Conservation (phyloP, 371 early-diverging fungal genomes). For the Mortierella sp. region DNA sequence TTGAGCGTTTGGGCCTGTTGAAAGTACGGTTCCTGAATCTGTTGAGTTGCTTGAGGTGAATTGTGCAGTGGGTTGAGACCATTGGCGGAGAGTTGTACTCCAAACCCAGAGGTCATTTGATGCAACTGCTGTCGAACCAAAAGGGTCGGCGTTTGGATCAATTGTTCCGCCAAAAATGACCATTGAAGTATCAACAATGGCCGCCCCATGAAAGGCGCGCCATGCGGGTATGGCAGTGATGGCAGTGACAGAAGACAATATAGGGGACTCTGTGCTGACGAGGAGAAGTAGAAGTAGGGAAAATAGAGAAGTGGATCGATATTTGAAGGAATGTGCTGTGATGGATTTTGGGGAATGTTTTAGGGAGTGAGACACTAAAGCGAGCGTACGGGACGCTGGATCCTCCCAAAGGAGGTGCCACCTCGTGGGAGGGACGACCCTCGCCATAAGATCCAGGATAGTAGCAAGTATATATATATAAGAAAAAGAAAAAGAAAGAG, state of each 20-base stretch:
- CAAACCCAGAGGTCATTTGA: slow-evolving; percentile 49
- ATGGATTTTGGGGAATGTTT: not conserved
- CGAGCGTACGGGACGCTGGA: not conserved
- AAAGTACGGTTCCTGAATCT: not conserved
- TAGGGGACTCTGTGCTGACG: not conserved
- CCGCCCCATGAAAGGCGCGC: slow-evolving; percentile 55
- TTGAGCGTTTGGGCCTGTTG: slow-evolving; percentile 27
- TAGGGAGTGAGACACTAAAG: not conserved
- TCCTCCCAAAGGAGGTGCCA: slow-evolving; percentile 15
- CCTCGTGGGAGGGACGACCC: slow-evolving; percentile 18
- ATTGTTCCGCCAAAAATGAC: slow-evolving; percentile 46
- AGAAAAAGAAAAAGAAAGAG: not conserved
- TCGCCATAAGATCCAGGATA: slow-evolving; percentile 15
- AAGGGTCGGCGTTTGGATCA: slow-evolving; percentile 26
- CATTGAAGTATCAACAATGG: slow-evolving; percentile 47
- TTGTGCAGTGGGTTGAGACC: slow-evolving; percentile 38
- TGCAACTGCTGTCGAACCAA: slow-evolving; percentile 19
- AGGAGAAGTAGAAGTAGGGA: slow-evolving; percentile 2
- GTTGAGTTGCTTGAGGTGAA: slow-evolving; percentile 1
- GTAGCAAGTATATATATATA: not conserved
- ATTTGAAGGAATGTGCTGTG: not conserved
- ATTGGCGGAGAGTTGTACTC: slow-evolving; percentile 41
- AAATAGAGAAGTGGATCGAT: slow-evolving; percentile 5
- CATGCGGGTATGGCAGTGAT: slow-evolving; percentile 27
- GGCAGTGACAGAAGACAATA: not conserved